A percentile compares a stretch with the other conserved stretches of the same genome.
phyloP scores from a whole-genome alignment of 2,329 filamentous ascomycete species.

The Falciphora oryzae region DNA sequence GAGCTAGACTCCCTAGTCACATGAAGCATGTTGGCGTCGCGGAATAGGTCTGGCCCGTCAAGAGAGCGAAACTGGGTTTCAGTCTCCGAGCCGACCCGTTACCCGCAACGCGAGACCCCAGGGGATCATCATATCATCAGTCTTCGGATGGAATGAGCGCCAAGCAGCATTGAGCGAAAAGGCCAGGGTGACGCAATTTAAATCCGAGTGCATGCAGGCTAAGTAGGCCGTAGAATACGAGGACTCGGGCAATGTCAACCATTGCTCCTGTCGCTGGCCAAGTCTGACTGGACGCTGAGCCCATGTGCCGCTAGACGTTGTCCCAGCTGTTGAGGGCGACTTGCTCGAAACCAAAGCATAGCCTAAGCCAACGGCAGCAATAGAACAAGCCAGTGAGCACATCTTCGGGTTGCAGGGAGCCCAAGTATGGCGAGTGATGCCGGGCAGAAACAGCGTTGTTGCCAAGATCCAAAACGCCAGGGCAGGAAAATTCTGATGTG shows the following conservation, averaged over 20 bases:
- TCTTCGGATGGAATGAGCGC: constrained; percentile 26
- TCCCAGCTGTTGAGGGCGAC: not conserved
- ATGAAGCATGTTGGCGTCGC: constrained; percentile 3
- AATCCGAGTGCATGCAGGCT: constrained; percentile 24
- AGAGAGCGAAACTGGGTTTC: not conserved
- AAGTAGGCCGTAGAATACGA: not conserved
- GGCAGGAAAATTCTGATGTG: not conserved
- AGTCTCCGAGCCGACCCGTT: not conserved
- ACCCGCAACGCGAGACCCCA: constrained; percentile 2
- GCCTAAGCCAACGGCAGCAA: not conserved
- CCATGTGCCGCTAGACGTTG: not conserved
- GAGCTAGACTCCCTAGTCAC: not conserved
- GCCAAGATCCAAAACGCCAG: not conserved
- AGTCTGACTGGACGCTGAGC: not conserved
- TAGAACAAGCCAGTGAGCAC: not conserved
- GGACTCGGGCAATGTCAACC: not conserved
- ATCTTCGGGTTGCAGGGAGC: not conserved
- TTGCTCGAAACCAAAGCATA: not conserved
- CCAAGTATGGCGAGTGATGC: not conserved
- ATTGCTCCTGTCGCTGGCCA: not conserved
- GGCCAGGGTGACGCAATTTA: constrained; percentile 34
- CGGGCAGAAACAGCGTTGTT: too few relatives aligned
- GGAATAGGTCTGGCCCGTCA: not conserved
- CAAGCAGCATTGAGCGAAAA: constrained; percentile 20
- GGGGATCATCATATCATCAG: constrained; percentile 8